A percentile compares a stretch with the other conserved stretches of the same genome.
Conservation (phyloP, 2,329 filamentous ascomycete species). For the Aspergillus caelatus region DNA sequence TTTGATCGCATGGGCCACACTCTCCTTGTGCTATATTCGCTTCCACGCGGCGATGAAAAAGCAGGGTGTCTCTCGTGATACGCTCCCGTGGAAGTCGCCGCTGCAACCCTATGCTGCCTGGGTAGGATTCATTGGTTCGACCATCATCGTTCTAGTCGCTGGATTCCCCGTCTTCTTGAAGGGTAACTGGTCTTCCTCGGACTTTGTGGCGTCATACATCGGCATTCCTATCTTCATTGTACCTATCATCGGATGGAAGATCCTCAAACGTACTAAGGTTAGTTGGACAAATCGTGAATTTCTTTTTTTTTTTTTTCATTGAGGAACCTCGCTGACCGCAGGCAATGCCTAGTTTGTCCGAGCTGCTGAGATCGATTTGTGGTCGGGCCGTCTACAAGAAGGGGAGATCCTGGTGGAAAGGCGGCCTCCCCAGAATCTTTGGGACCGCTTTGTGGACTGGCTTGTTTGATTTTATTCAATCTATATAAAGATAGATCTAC, state of each 20-base stretch:
- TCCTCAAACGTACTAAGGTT: constrained; percentile 42
- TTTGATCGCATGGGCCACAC: constrained; percentile 53
- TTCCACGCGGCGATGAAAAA: constrained; percentile 52
- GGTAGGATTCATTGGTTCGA: constrained; percentile 59
- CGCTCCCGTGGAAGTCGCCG: constrained; percentile 52
- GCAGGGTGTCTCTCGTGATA: constrained; percentile 40
- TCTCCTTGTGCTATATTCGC: constrained; percentile 51
- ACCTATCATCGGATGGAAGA: constrained; percentile 48
- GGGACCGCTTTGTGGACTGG: constrained; percentile 30
- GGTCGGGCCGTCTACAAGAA: constrained; percentile 35
- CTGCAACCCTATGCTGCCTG: constrained; percentile 67
- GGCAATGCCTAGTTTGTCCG: constrained; percentile 24
- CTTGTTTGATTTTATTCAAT: constrained; percentile 21
- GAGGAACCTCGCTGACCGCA: constrained; percentile 1
- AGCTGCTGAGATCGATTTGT: constrained; percentile 32
- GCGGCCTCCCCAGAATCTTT: constrained; percentile 20
- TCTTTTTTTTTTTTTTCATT: neutral
- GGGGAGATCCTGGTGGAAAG: constrained; percentile 29
- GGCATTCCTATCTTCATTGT: constrained; percentile 47
- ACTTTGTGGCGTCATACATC: constrained; percentile 45
- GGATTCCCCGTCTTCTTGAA: constrained; percentile 60
- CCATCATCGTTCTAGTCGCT: constrained; percentile 66
- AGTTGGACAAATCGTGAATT: constrained; percentile 12
- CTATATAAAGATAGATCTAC: constrained; percentile 18
- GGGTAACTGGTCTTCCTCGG: constrained; percentile 34